These are phyloP conservation scores for Stellera chamaejasme DNA, from an alignment of 345 rosid species.

Conservation along the genomic window DNA sequence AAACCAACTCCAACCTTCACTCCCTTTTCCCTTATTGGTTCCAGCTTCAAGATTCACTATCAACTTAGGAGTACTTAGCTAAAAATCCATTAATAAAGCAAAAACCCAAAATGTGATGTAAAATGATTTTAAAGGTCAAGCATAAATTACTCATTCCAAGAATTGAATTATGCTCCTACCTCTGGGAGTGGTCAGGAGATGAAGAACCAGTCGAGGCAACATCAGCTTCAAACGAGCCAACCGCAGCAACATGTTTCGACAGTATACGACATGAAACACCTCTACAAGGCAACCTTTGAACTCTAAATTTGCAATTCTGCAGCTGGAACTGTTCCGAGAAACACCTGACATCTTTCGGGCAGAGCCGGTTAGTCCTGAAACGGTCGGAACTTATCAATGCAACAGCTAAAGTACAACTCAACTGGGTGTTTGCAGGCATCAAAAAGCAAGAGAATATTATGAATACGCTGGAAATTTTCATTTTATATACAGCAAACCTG, in stretches of 20 bases:
- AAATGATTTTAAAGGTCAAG: not conserved
- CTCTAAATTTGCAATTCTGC: slow-evolving; percentile 23
- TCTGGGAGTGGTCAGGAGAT: slow-evolving; percentile 20
- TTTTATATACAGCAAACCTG: too few relatives aligned
- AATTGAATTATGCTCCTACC: slow-evolving; percentile 22
- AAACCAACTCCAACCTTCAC: not conserved
- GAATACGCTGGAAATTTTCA: too few relatives aligned
- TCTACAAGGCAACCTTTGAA: slow-evolving; percentile 25
- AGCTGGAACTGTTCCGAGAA: slow-evolving; percentile 20
- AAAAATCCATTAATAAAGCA: not conserved
- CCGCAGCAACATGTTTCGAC: slow-evolving; percentile 21
- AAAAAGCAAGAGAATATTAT: too few relatives aligned
- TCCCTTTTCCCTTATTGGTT: not conserved
- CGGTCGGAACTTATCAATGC: too few relatives aligned
- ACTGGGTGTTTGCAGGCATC: too few relatives aligned
- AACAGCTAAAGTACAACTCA: too few relatives aligned
- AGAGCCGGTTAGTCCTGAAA: too few relatives aligned
- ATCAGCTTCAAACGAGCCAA: slow-evolving; percentile 25
- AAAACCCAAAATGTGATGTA: slow-evolving; percentile 4
- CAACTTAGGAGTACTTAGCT: too few relatives aligned
- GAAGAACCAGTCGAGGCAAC: slow-evolving; percentile 30
- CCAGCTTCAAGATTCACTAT: too few relatives aligned
- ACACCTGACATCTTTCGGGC: slow-evolving; percentile 13
- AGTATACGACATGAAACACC: slow-evolving; percentile 16
- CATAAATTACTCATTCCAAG: not conserved